Conservation (phyloP, 2,329 filamentous ascomycete species). For the Chalaropsis thielavioides region DNA sequence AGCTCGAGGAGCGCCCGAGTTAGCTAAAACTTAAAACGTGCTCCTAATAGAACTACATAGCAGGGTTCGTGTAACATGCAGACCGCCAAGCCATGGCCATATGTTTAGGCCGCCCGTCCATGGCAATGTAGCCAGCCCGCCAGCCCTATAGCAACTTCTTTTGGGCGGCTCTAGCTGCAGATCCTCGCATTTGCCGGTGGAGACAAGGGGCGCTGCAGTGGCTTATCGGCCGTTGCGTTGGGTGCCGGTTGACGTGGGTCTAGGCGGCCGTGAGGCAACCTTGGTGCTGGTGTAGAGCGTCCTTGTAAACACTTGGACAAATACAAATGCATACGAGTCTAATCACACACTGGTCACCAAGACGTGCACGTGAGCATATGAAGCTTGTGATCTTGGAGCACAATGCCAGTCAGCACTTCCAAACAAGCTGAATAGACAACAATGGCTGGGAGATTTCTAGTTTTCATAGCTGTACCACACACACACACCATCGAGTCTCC, state of each 20-base stretch:
- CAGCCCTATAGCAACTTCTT: background rate
- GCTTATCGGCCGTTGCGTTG: background rate
- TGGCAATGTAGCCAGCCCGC: background rate
- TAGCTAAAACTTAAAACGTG: too few relatives aligned
- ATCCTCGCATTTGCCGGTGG: background rate
- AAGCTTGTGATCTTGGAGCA: background rate
- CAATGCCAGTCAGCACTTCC: background rate
- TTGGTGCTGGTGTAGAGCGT: background rate
- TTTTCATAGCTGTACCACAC: background rate
- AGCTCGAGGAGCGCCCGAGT: too few relatives aligned
- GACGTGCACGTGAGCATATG: background rate
- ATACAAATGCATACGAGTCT: background rate
- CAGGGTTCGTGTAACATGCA: background rate
- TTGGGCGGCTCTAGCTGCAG: background rate
- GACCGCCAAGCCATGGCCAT: too few relatives aligned
- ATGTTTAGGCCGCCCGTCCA: background rate
- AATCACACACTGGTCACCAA: background rate
- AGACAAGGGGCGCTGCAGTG: background rate
- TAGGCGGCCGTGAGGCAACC: background rate
- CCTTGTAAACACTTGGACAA: background rate
- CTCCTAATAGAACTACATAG: too few relatives aligned
- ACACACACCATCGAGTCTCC: background rate
- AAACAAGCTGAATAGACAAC: background rate
- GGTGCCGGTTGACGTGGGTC: background rate
- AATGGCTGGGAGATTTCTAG: background rate